These are phyloP conservation scores for Obba rivulosa DNA, from an alignment of 768 basidiomycete genomes.

Conservation along the genomic window DNA sequence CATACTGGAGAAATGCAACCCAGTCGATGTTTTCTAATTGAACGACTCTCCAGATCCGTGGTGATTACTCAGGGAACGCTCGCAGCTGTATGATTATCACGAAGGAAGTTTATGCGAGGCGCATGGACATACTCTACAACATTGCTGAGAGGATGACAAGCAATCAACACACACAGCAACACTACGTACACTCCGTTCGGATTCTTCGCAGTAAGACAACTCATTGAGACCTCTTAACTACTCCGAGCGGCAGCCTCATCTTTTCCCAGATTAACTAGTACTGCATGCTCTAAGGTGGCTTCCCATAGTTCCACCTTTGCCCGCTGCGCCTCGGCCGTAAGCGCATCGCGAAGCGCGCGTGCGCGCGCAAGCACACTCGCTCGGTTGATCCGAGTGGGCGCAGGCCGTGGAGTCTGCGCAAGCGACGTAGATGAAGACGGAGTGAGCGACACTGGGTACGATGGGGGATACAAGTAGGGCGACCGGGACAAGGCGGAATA, in stretches of 20 bases:
- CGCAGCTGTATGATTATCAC: too few relatives aligned
- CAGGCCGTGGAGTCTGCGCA: not conserved
- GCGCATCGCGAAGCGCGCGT: conserved; percentile 43
- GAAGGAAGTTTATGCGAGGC: too few relatives aligned
- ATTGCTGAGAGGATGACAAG: too few relatives aligned
- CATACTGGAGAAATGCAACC: too few relatives aligned
- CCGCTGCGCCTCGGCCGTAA: conserved; percentile 50
- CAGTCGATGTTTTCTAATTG: too few relatives aligned
- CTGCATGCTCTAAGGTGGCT: conserved; percentile 64
- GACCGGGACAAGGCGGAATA: not conserved
- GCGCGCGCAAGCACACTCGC: conserved; percentile 40
- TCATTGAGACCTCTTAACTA: too few relatives aligned
- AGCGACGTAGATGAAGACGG: not conserved
- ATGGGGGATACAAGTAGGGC: not conserved
- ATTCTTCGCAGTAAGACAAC: too few relatives aligned
- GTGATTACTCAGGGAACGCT: too few relatives aligned
- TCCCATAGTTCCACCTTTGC: conserved; percentile 72
- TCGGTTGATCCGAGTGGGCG: not conserved
- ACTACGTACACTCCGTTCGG: too few relatives aligned
- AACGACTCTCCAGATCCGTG: too few relatives aligned
- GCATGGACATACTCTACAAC: too few relatives aligned
- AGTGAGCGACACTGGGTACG: not conserved
- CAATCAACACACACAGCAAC: too few relatives aligned
- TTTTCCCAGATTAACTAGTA: conserved; percentile 26
- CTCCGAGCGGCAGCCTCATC: conserved; percentile 3